A percentile compares a stretch with the other conserved stretches of the same genome.
Evolutionary conservation across 2,329 filamentous ascomycete genomes (phyloP).

Genomic region (Colletotrichum spinosum): DNA sequence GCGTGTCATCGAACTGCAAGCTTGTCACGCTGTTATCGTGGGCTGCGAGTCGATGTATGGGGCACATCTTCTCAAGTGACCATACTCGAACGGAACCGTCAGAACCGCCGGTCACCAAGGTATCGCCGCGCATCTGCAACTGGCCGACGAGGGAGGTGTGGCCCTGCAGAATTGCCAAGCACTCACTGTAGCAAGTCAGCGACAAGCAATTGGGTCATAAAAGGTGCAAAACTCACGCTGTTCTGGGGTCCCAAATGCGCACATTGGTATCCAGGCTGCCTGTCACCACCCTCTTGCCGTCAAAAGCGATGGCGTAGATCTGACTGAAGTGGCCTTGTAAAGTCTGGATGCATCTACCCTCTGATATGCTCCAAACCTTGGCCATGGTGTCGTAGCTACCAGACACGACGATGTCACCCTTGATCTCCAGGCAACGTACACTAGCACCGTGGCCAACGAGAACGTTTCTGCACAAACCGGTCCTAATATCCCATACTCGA

Average conservation of each 20-base stretch:
- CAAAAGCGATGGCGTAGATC: conserved; percentile 98
- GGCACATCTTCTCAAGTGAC: conserved; percentile 90
- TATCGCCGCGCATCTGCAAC: conserved; percentile 94
- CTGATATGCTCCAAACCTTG: conserved; percentile 96
- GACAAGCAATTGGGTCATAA: background rate
- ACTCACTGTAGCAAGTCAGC: conserved; percentile 67
- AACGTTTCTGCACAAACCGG: conserved; percentile 89
- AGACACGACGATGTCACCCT: conserved; percentile 96
- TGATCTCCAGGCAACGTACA: conserved; percentile 93
- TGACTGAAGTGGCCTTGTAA: conserved; percentile 96
- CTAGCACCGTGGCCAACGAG: conserved; percentile 95
- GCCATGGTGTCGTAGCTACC: conserved; percentile 98
- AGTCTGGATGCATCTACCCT: conserved; percentile 91
- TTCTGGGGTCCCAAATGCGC: conserved; percentile 92
- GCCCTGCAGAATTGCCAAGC: conserved; percentile 91
- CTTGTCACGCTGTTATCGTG: conserved; percentile 99
- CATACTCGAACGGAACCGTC: conserved; percentile 97
- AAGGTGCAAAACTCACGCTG: conserved; percentile 70
- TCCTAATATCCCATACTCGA: conserved; percentile 92
- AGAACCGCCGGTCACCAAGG: conserved; percentile 93
- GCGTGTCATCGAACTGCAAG: conserved; percentile 94
- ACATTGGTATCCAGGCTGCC: conserved; percentile 97
- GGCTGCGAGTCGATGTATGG: conserved; percentile 93
- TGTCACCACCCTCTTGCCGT: conserved; percentile 92
- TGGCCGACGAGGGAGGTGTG: conserved; percentile 98